These are phyloP conservation scores for Backusella sp. DNA, from an alignment of 192 early-diverging fungal species.

Conservation along the genomic window DNA sequence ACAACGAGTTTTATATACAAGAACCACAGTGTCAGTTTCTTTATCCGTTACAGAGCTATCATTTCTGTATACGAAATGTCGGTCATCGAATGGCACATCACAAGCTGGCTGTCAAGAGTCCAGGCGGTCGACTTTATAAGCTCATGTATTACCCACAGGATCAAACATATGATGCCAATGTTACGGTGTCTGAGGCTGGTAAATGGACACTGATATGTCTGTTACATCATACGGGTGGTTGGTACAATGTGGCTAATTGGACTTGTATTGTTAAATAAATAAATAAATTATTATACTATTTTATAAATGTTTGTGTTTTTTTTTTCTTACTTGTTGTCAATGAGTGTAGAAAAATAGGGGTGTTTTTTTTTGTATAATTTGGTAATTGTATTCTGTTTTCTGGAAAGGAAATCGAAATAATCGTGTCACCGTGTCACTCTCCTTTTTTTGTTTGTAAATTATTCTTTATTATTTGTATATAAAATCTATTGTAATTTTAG, in stretches of 20 bases:
- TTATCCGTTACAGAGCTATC: conserved; percentile 46
- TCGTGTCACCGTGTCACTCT: background rate
- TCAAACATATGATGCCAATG: conserved; percentile 17
- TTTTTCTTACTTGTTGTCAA: background rate
- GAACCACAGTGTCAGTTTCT: conserved; percentile 46
- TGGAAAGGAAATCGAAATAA: too few relatives aligned
- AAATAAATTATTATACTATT: background rate
- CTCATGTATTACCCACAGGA: conserved; percentile 33
- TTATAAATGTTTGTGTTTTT: too few relatives aligned
- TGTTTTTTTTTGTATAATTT: background rate
- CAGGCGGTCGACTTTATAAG: conserved; percentile 27
- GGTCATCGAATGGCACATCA: conserved; percentile 15
- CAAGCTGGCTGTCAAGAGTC: conserved; percentile 39
- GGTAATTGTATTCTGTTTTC: background rate
- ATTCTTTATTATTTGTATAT: background rate
- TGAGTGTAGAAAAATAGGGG: too few relatives aligned
- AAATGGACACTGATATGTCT: conserved; percentile 37
- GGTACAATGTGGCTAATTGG: conserved; percentile 36
- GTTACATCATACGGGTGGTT: conserved; percentile 23
- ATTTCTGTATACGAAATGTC: conserved; percentile 36
- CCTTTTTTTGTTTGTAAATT: background rate
- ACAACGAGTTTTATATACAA: conserved; percentile 48
- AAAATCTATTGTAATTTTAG: too few relatives aligned
- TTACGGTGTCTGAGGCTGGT: conserved; percentile 28
- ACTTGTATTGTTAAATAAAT: conserved; percentile 18